Conservation (phyloP, 2,329 filamentous ascomycete genomes). For the Ascomycota sp. region DNA sequence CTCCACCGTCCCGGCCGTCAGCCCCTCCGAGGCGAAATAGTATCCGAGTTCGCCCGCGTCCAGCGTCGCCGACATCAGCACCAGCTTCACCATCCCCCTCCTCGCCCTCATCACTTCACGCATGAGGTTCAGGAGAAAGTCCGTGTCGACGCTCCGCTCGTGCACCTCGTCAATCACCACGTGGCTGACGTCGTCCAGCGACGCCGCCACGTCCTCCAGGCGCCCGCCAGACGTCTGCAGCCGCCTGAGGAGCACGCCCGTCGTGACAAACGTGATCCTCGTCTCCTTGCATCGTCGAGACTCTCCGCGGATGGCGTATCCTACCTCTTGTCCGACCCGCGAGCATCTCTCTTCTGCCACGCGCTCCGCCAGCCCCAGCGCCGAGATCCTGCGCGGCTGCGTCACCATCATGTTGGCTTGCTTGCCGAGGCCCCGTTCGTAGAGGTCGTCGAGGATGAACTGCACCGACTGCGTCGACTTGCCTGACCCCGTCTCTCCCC, state of each 20-base stretch:
- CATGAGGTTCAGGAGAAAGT: slow-evolving; percentile 77
- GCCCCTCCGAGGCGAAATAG: slow-evolving; percentile 55
- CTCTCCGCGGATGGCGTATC: slow-evolving; percentile 81
- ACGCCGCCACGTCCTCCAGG: slow-evolving; percentile 59
- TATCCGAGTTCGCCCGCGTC: slow-evolving; percentile 68
- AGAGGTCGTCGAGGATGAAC: slow-evolving; percentile 83
- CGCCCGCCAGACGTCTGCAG: slow-evolving; percentile 77
- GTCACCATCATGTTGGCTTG: slow-evolving; percentile 86
- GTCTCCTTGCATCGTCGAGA: slow-evolving; percentile 55
- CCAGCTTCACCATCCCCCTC: slow-evolving; percentile 65
- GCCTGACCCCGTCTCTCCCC: slow-evolving; percentile 88
- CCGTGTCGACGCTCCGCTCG: slow-evolving; percentile 83
- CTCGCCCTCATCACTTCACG: slow-evolving; percentile 58
- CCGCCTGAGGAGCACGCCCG: slow-evolving; percentile 73
- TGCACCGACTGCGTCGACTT: slow-evolving; percentile 96
- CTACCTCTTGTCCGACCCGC: slow-evolving; percentile 67
- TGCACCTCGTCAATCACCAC: slow-evolving; percentile 94
- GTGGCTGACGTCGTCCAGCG: slow-evolving; percentile 78
- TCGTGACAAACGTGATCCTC: slow-evolving; percentile 89
- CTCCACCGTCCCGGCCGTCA: slow-evolving; percentile 59
- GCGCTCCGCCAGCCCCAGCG: slow-evolving; percentile 79
- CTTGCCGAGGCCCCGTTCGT: slow-evolving; percentile 51
- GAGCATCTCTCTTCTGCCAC: slow-evolving; percentile 82
- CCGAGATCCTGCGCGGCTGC: slow-evolving; percentile 84
- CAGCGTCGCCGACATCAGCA: slow-evolving; percentile 91